Conservation (phyloP, 192 early-diverging fungal species). For the Jimgerdemannia flammicorona region DNA sequence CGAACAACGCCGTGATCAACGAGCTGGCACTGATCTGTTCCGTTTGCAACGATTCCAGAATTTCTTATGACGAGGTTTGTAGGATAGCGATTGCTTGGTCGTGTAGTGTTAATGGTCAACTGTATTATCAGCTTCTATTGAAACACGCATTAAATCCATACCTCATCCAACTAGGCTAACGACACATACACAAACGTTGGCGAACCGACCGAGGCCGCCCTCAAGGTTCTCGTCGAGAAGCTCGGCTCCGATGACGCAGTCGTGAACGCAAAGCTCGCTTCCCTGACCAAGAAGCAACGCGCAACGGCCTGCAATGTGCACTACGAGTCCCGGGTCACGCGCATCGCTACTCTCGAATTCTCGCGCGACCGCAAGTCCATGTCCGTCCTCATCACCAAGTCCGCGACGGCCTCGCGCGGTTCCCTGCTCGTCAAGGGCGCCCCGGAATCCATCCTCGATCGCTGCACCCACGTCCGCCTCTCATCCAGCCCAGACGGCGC, state of each 20-base stretch:
- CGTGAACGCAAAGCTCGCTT: conserved; percentile 58
- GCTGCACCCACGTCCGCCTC: conserved; percentile 66
- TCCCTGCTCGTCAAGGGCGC: conserved; percentile 93
- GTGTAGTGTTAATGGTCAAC: conserved; percentile 8
- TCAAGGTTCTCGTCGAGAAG: conserved; percentile 93
- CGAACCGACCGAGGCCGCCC: conserved; percentile 98
- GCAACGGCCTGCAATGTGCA: conserved; percentile 73
- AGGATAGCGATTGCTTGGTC: background rate
- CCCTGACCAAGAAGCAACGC: conserved; percentile 49
- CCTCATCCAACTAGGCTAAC: conserved; percentile 13
- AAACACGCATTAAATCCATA: background rate
- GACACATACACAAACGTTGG: conserved; percentile 76
- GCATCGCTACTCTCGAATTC: conserved; percentile 83
- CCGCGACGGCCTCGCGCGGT: conserved; percentile 13
- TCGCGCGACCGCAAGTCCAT: conserved; percentile 98
- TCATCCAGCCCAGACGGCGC: conserved; percentile 36
- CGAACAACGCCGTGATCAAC: conserved; percentile 50
- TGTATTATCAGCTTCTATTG: background rate
- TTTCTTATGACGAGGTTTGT: conserved; percentile 72
- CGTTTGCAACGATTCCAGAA: conserved; percentile 88
- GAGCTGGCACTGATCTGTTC: conserved; percentile 81
- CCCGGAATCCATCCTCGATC: conserved; percentile 87
- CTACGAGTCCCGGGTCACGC: conserved; percentile 55
- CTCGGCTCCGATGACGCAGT: conserved; percentile 68
- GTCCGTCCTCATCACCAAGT: conserved; percentile 73